These are phyloP conservation scores for Penicillium bovifimosum DNA, from an alignment of 495 filamentous ascomycete species.

Conservation along the genomic window DNA sequence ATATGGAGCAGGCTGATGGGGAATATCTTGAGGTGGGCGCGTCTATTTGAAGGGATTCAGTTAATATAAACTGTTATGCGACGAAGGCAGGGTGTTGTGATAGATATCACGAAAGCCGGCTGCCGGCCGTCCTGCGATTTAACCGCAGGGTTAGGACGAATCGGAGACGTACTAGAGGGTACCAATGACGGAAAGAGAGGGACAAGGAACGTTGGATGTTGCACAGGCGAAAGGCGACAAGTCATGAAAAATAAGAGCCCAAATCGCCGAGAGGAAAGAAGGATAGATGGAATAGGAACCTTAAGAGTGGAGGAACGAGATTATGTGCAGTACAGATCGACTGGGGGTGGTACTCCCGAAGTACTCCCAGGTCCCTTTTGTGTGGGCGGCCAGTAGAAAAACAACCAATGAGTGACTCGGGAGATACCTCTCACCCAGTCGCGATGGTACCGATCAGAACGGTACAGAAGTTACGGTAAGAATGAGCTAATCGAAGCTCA, in stretches of 20 bases:
- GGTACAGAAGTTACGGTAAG: constrained; percentile 11
- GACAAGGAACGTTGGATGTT: constrained; percentile 5
- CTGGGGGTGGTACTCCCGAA: constrained; percentile 6
- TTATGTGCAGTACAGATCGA: constrained; percentile 24
- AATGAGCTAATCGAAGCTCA: constrained; percentile 8
- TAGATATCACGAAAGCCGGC: constrained; percentile 3
- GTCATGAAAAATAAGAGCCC: constrained; percentile 11
- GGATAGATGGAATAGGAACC: constrained; percentile 18
- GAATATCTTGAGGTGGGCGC: constrained; percentile 9
- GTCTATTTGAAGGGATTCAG: constrained; percentile 3
- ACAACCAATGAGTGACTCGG: constrained; percentile 14
- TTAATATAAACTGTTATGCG: constrained; percentile 2
- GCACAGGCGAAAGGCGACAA: constrained; percentile 4
- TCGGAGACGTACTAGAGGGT: neutral
- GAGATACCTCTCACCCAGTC: neutral
- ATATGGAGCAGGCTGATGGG: neutral
- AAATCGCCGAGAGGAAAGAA: constrained; percentile 17
- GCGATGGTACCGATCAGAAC: constrained; percentile 9
- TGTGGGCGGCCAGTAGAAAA: constrained; percentile 17
- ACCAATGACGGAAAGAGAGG: neutral
- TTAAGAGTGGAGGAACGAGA: constrained; percentile 25
- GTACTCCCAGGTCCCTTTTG: constrained; percentile 21
- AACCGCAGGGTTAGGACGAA: neutral
- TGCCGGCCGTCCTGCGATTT: constrained; percentile 1
- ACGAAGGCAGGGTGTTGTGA: constrained; percentile 1